Percentiles rank a stretch among this genome's conserved stretches.
phyloP scores from a whole-genome alignment of 2,329 filamentous ascomycete genomes.

The Epichloe hybrida region DNA sequence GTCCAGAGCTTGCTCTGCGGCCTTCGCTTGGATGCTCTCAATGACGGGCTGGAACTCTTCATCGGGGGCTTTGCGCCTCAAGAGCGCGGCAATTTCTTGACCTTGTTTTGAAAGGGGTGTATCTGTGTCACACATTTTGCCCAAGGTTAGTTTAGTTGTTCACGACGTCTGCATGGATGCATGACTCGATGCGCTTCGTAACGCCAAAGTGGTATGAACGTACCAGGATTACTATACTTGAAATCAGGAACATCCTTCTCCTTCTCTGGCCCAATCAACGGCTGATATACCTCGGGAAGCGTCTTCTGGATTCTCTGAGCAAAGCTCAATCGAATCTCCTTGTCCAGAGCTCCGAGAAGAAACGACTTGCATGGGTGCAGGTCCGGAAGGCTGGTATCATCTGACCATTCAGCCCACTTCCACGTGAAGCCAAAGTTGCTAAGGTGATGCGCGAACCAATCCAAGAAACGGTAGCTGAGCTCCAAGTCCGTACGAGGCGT shows the following conservation, averaged over 20 bases:
- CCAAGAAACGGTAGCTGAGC: conserved; percentile 73
- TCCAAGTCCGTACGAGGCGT: conserved; percentile 76
- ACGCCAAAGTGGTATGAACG: conserved; percentile 17
- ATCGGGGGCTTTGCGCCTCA: conserved; percentile 73
- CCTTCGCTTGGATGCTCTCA: conserved; percentile 67
- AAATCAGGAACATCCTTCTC: conserved; percentile 95
- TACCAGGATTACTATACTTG: conserved; percentile 70
- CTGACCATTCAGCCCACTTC: conserved; percentile 98
- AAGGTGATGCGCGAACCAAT: conserved; percentile 96
- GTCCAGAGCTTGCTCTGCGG: conserved; percentile 57
- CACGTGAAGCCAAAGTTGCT: conserved; percentile 99
- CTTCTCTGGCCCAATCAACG: conserved; percentile 70
- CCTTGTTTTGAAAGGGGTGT: conserved; percentile 75
- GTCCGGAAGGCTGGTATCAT: conserved; percentile 64
- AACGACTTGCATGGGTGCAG: conserved; percentile 87
- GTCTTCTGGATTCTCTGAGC: conserved; percentile 93
- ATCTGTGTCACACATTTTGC: conserved; percentile 28
- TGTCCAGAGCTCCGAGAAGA: conserved; percentile 80
- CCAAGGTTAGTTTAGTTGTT: too few relatives aligned
- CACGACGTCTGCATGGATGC: too few relatives aligned
- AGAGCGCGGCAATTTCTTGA: conserved; percentile 63
- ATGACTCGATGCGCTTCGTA: too few relatives aligned
- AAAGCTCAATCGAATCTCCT: conserved; percentile 93
- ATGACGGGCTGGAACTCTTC: conserved; percentile 77
- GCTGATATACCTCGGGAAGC: conserved; percentile 69